A percentile compares a stretch with the other conserved stretches of the same genome.
Conservation (phyloP, 352 stramenopile genomes). For the Halophytophthora batemanensis region DNA sequence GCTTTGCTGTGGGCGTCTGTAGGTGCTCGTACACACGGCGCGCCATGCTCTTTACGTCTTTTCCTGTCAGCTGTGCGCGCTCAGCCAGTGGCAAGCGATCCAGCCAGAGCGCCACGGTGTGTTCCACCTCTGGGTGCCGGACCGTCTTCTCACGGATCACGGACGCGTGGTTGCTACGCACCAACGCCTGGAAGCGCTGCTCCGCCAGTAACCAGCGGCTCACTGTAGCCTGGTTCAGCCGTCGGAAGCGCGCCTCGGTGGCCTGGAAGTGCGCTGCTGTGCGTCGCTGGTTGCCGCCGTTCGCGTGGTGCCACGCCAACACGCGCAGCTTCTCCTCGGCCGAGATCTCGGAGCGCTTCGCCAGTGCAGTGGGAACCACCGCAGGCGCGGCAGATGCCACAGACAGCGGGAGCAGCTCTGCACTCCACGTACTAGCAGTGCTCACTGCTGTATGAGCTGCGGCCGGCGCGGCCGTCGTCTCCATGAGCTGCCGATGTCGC, state of each 20-base stretch:
- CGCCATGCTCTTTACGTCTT: slow-evolving; percentile 12
- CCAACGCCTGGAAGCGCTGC: slow-evolving; percentile 3
- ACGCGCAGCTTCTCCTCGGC: slow-evolving; percentile 18
- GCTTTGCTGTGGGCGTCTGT: slow-evolving; percentile 2
- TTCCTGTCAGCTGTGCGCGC: slow-evolving; percentile 6
- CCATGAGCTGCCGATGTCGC: not conserved
- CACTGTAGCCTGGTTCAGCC: slow-evolving; percentile 15
- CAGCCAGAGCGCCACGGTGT: slow-evolving; percentile 8
- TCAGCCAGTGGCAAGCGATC: slow-evolving; percentile 3
- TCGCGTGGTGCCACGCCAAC: slow-evolving; percentile 13
- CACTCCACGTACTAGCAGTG: no score
- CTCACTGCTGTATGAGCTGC: not conserved
- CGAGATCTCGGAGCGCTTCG: slow-evolving; percentile 16
- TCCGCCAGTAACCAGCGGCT: slow-evolving; percentile 13
- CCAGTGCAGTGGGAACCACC: not conserved
- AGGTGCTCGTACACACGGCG: slow-evolving; percentile 14
- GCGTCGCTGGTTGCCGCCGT: slow-evolving; percentile 14
- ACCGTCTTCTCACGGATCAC: slow-evolving; percentile 13
- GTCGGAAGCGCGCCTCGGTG: slow-evolving; percentile 1
- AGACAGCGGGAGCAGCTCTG: no score
- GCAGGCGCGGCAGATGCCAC: not conserved
- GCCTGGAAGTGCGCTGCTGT: slow-evolving; percentile 14
- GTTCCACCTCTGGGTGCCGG: slow-evolving; percentile 12
- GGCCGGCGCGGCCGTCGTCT: not conserved
- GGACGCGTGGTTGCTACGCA: slow-evolving; percentile 4